Conservation (phyloP, 2,329 filamentous ascomycete species). For the Fusarium mexicanum region DNA sequence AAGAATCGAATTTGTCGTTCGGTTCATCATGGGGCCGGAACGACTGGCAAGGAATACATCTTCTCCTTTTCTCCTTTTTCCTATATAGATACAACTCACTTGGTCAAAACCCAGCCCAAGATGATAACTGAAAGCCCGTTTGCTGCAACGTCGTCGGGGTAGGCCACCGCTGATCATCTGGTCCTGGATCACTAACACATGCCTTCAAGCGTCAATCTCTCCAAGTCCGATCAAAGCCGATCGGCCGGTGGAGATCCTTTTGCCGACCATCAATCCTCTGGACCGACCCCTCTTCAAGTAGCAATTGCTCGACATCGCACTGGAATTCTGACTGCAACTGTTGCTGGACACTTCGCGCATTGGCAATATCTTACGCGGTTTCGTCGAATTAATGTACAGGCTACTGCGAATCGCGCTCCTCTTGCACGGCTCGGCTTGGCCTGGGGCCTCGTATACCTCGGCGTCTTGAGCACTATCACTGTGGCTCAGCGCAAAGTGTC, state of each 20-base stretch:
- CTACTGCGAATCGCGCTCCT: slow-evolving; percentile 29
- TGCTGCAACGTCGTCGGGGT: slow-evolving; percentile 20
- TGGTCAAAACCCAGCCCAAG: background rate
- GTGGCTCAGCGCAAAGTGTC: slow-evolving; percentile 35
- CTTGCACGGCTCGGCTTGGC: slow-evolving; percentile 36
- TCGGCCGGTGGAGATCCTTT: slow-evolving; percentile 36
- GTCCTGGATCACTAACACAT: slow-evolving; percentile 30
- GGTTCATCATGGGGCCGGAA: slow-evolving; percentile 1
- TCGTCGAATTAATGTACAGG: slow-evolving; percentile 32
- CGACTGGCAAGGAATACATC: slow-evolving; percentile 11
- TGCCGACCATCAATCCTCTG: slow-evolving; percentile 41
- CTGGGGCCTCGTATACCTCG: slow-evolving; percentile 39
- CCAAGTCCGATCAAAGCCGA: slow-evolving; percentile 40
- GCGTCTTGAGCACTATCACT: slow-evolving; percentile 38
- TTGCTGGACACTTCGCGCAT: slow-evolving; percentile 40
- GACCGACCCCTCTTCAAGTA: slow-evolving; percentile 42
- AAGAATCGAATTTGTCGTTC: slow-evolving; percentile 12
- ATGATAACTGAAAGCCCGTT: slow-evolving; percentile 23
- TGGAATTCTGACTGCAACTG: slow-evolving; percentile 37
- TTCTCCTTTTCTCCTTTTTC: background rate
- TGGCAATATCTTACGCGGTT: slow-evolving; percentile 40
- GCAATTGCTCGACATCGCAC: slow-evolving; percentile 37
- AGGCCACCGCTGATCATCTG: slow-evolving; percentile 18
- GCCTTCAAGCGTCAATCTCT: slow-evolving; percentile 29
- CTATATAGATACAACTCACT: background rate